Evolutionary conservation across 257 asterid genomes (phyloP).

Genomic region (Fraxinus excelsior): DNA sequence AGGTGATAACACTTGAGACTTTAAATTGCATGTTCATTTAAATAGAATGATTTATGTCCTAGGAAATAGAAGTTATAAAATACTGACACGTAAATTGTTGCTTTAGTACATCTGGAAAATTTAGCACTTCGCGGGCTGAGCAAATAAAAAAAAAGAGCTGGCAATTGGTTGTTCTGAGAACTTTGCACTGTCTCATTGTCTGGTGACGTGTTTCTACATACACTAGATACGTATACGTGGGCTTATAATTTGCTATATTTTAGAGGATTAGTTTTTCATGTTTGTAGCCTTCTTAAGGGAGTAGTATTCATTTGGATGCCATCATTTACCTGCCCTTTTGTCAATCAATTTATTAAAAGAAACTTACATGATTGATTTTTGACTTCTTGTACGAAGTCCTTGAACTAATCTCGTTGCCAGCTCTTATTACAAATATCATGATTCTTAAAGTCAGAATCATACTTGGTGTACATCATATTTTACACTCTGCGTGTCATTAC

Average conservation of each 20-base stretch:
- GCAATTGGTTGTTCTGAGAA: constrained; percentile 29
- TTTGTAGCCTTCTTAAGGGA: constrained; percentile 21
- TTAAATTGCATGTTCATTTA: too few species aligned
- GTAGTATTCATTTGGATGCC: constrained; percentile 37
- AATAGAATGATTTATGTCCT: too few species aligned
- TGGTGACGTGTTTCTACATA: constrained; percentile 21
- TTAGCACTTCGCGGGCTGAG: constrained; percentile 5
- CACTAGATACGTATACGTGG: constrained; percentile 25
- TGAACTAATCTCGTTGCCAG: constrained; percentile 34
- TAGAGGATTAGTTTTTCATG: constrained; percentile 14
- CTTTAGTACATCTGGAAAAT: too few species aligned
- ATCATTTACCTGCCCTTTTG: constrained; percentile 48
- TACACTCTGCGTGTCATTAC: too few species aligned
- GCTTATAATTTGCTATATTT: not conserved
- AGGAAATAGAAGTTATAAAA: too few species aligned
- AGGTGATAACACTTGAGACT: too few species aligned
- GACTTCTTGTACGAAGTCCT: constrained; percentile 33
- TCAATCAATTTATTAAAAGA: constrained; percentile 20
- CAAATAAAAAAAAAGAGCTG: constrained; percentile 40
- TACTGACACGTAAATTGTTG: too few species aligned
- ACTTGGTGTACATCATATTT: too few species aligned
- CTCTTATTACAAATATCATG: not conserved
- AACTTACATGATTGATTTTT: constrained; percentile 25
- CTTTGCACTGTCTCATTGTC: constrained; percentile 6
- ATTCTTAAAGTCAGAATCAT: too few species aligned